These are phyloP conservation scores for Abrus pulchellus DNA, from an alignment of 306 rosid genomes.

Conservation along the genomic window DNA sequence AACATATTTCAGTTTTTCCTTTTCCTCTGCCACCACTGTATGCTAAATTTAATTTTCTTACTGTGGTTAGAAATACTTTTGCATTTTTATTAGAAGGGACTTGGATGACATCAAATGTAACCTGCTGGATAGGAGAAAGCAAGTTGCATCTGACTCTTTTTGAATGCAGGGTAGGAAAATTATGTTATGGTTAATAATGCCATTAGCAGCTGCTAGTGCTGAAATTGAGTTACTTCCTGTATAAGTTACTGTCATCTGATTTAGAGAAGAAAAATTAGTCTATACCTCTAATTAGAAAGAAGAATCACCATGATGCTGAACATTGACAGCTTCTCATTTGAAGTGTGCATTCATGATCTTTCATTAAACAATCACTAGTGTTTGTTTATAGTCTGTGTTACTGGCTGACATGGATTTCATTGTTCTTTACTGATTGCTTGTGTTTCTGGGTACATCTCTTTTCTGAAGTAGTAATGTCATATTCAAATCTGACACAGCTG, in stretches of 20 bases:
- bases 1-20: background rate
- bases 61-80: background rate
- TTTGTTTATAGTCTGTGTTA: background rate
- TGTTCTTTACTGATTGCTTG: background rate
- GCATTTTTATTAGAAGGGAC: background rate
- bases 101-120: background rate
- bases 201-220: no score
- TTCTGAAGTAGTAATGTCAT: background rate
- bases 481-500: background rate
- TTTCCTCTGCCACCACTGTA: background rate
- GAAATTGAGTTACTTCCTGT: no score
- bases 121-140: background rate
- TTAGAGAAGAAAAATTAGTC: background rate
- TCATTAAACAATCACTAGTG: background rate
- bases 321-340: background rate
- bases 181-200: no score
- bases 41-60: background rate
- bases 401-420: conserved; percentile 3
- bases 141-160: background rate
- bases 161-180: background rate
- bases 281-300: conserved; percentile 2
- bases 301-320: conserved; percentile 30
- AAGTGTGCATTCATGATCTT: conserved; percentile 15
- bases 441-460: background rate
- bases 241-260: background rate